phyloP scores from a whole-genome alignment of 495 filamentous ascomycete species.

The Penicillium cataractarum region DNA sequence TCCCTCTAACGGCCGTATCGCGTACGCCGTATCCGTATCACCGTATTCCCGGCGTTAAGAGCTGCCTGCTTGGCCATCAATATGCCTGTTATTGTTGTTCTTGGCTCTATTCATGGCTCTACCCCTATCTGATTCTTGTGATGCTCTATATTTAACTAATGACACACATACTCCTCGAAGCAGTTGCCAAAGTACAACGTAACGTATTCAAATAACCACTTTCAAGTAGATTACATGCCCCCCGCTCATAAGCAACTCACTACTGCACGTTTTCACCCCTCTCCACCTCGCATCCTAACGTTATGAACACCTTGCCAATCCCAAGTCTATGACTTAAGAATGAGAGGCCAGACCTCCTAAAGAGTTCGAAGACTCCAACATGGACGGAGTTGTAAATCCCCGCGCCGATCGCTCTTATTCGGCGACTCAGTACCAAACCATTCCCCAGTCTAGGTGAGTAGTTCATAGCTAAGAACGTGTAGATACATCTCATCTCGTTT shows the following conservation, averaged over 20 bases:
- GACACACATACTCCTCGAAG: neutral
- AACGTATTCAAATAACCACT: neutral
- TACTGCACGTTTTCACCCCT: neutral
- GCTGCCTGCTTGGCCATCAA: neutral
- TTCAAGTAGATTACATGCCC: neutral
- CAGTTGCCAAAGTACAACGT: neutral
- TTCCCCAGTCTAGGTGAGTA: neutral
- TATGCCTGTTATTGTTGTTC: neutral
- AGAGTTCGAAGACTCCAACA: neutral
- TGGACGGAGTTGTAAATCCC: neutral
- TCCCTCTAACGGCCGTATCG: slow-evolving; percentile 5
- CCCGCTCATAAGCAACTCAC: neutral
- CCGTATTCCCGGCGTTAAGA: neutral
- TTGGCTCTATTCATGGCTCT: neutral
- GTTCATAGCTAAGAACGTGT: too few relatives aligned
- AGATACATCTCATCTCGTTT: too few relatives aligned
- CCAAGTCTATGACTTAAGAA: neutral
- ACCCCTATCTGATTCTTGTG: neutral
- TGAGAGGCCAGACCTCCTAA: neutral
- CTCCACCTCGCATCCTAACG: neutral
- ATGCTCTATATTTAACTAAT: neutral
- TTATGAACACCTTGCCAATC: neutral
- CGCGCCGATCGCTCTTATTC: neutral
- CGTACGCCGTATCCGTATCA: slow-evolving; percentile 1
- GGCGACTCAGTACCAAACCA: neutral